These are phyloP conservation scores for Chloromonas sp. DNA, from an alignment of 163 green algal species.

Conservation along the genomic window DNA sequence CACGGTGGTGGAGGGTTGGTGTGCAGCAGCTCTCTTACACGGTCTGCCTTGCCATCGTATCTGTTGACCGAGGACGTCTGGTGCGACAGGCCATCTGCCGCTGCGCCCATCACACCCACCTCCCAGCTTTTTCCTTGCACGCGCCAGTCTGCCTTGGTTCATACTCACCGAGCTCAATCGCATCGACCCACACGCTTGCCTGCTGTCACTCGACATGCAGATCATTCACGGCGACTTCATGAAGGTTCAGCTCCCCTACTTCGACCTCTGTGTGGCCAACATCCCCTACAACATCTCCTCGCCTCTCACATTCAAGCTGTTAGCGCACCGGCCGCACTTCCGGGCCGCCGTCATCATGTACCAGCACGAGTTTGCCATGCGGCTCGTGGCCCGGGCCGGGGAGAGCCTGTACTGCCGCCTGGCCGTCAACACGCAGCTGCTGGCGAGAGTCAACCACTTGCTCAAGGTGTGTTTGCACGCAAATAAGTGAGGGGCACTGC, in stretches of 20 bases:
- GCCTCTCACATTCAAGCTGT: conserved; percentile 97
- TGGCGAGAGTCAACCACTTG: conserved; percentile 82
- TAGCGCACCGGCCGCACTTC: conserved; percentile 73
- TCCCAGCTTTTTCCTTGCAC: no score
- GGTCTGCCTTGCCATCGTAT: no score
- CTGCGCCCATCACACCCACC: no score
- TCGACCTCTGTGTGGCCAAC: conserved; percentile 99
- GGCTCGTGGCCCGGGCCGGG: conserved; percentile 86
- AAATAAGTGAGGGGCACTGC: no score
- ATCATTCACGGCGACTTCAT: conserved; percentile 97
- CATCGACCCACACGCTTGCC: no score
- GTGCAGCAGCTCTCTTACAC: no score
- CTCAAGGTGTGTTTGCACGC: conserved; percentile 60
- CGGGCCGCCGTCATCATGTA: conserved; percentile 97
- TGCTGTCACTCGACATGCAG: conserved; percentile 24
- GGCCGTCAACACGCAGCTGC: conserved; percentile 93
- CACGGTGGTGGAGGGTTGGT: no score
- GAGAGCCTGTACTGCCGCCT: conserved; percentile 82
- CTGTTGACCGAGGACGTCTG: no score
- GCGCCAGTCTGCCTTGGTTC: no score
- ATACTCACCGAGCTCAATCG: no score
- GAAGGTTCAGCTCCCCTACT: conserved; percentile 96
- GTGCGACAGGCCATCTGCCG: no score
- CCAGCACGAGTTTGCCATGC: conserved; percentile 99
- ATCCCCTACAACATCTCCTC: conserved; percentile 99